phyloP scores from a whole-genome alignment of 2,329 filamentous ascomycete species.

The Sclerotiophoma versabilis region DNA sequence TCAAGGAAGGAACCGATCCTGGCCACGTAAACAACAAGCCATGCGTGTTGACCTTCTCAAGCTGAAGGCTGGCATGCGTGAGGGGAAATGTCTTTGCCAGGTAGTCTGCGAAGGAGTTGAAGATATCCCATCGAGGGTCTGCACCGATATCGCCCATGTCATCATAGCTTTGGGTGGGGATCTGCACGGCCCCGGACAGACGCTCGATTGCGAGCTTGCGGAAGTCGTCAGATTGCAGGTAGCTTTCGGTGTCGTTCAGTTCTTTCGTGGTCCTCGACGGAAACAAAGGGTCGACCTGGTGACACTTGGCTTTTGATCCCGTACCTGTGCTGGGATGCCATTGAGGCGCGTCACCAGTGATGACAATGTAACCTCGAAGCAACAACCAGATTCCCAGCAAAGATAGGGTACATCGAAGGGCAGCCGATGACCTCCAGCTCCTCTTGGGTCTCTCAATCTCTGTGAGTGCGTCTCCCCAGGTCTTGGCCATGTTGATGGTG shows the following conservation, averaged over 20 bases:
- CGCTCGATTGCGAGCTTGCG: conserved; percentile 42
- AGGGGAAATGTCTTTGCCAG: conserved; percentile 39
- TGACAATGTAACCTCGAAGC: conserved; percentile 24
- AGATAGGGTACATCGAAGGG: conserved; percentile 14
- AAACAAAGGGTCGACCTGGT: conserved; percentile 39
- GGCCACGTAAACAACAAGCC: conserved; percentile 66
- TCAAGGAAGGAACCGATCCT: conserved; percentile 58
- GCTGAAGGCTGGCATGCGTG: conserved; percentile 53
- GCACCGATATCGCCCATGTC: conserved; percentile 61
- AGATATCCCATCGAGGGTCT: conserved; percentile 66
- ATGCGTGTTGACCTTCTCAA: conserved; percentile 66
- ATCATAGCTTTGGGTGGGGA: conserved; percentile 64
- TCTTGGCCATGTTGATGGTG: conserved; percentile 26
- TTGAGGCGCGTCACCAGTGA: conserved; percentile 7
- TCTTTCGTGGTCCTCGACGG: conserved; percentile 33
- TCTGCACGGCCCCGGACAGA: conserved; percentile 58
- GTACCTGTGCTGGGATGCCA: conserved; percentile 13
- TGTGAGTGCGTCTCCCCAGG: conserved; percentile 15
- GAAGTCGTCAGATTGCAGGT: conserved; percentile 38
- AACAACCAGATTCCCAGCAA: conserved; percentile 18
- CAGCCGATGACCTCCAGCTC: conserved; percentile 4
- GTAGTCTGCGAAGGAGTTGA: conserved; percentile 60
- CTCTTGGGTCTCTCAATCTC: conserved; percentile 1
- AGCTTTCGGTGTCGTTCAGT: conserved; percentile 38
- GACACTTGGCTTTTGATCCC: conserved; percentile 27